Evolutionary conservation across 805 yeast genomes (phyloP), one percentile per base, ranked within the genome.

Genomic region (Zygosaccharomyces bailii): DNA sequence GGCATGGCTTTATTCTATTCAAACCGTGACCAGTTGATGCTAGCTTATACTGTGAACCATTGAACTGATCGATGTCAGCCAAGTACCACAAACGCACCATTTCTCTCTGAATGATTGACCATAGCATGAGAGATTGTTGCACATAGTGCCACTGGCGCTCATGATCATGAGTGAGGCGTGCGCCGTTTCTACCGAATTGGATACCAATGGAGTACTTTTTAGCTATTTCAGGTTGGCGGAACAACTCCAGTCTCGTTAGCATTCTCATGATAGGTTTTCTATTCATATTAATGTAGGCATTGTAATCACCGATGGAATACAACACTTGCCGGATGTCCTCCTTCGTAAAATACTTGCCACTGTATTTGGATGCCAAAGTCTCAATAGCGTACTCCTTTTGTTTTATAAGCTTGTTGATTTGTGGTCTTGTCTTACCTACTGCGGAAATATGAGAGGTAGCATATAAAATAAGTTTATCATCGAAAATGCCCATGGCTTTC

Each of bases 11-110:
- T 43, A 85, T 77, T 52, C 95, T 74, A 59, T 85, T 84, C 19
- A 86, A 68, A 23, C 95, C 95, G 64, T 85, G 95, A 2, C 93
- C 95, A 0, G 93, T 85, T 41, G 84, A 82, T 5, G 78, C 70
- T 20, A 85, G 65, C 50, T 74, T 73, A 56, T 86, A 85, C 18
- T 69, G 67, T 4, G 65, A 56, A 3, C 78, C 76, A 48, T 78
- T 72, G 53, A 82, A 76, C 43, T 85, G 66, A 59, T 86, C 93
- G 32, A 75, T 76, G 57, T 85, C 95, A 0, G 91, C 88, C 27
- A 81, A 71, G 29, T 78, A 79, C 95, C 95, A 85, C 17, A 85
- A 65, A 62, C 75, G 77, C 53, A 83, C 79, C 85, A 85, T 82
- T 48, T 86, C 89, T 44, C 85, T 68, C 80, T 83, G 85, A 46